Evolutionary conservation across 2,329 filamentous ascomycete species (phyloP).

Genomic region (Periglandula ipomoeae): DNA sequence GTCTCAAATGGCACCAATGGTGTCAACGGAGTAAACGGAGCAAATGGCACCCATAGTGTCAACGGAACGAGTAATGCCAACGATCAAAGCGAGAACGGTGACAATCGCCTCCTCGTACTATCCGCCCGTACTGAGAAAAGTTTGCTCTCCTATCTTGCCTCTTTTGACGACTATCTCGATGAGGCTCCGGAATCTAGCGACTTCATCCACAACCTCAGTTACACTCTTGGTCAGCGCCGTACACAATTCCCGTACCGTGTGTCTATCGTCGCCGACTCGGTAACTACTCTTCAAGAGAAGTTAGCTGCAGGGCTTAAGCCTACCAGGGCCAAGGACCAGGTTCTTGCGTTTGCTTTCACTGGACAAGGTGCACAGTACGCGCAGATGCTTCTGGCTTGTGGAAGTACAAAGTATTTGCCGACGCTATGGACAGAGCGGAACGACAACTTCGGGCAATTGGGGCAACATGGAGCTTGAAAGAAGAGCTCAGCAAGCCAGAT

Average conservation of each 20-base stretch:
- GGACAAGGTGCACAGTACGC: conserved; percentile 26
- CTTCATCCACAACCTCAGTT: conserved; percentile 14
- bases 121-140: conserved; percentile 11
- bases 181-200: background rate
- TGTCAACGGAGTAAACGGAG: conserved; percentile 2
- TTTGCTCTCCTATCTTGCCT: conserved; percentile 13
- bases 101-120: conserved; percentile 10
- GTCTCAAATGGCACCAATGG: background rate
- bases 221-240: conserved; percentile 20
- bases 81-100: background rate
- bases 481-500: conserved; percentile 16
- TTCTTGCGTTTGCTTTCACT: conserved; percentile 19
- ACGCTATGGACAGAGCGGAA: conserved; percentile 13
- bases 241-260: conserved; percentile 15
- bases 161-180: conserved; percentile 15
- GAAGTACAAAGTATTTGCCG: conserved; percentile 4
- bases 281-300: conserved; percentile 7
- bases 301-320: conserved; percentile 5
- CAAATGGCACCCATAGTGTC: background rate
- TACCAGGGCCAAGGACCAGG: background rate
- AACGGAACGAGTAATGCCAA: background rate
- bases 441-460: conserved; percentile 12
- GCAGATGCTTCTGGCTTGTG: conserved; percentile 6
- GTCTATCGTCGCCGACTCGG: conserved; percentile 6
- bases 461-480: conserved; percentile 17